Evolutionary conservation across 495 filamentous ascomycete species (phyloP).

Genomic region (Aspergillus olivimuriae): DNA sequence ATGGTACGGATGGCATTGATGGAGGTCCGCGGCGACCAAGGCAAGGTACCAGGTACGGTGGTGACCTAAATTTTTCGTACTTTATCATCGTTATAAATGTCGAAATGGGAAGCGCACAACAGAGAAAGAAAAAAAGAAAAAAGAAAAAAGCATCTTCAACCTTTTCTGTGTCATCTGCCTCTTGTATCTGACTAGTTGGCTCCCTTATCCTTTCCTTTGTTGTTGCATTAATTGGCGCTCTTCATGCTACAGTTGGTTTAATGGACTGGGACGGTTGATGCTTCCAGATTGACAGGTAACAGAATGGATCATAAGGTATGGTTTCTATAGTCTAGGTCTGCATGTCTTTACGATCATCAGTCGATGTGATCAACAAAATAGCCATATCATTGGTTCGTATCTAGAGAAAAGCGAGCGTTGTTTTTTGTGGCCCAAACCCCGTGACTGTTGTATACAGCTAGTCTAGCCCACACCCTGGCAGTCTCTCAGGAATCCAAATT

Average conservation of each 20-base stretch:
- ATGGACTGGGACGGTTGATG: background rate
- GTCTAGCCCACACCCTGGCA: no score
- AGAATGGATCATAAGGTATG: background rate
- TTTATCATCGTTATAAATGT: constrained; percentile 17
- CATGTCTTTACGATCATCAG: background rate
- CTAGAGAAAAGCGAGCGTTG: no score
- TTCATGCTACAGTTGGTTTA: background rate
- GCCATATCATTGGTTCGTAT: no score
- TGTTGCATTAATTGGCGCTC: background rate
- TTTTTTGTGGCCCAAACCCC: no score
- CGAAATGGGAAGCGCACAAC: constrained; percentile 19
- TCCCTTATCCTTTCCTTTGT: background rate
- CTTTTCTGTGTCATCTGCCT: background rate
- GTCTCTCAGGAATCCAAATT: no score
- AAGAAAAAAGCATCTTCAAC: background rate
- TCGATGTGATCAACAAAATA: no score
- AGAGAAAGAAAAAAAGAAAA: constrained; percentile 5
- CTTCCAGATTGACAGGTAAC: background rate
- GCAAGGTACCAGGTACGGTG: constrained; percentile 17
- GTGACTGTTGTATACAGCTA: no score
- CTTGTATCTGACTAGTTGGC: background rate
- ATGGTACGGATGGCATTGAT: constrained; percentile 20
- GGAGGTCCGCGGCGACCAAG: constrained; percentile 16
- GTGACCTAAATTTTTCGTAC: constrained; percentile 20
- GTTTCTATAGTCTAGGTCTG: background rate